Base-by-base conservation (phyloP, 169 alveolate genomes). In the Prorocentrum cordatum region DNA sequence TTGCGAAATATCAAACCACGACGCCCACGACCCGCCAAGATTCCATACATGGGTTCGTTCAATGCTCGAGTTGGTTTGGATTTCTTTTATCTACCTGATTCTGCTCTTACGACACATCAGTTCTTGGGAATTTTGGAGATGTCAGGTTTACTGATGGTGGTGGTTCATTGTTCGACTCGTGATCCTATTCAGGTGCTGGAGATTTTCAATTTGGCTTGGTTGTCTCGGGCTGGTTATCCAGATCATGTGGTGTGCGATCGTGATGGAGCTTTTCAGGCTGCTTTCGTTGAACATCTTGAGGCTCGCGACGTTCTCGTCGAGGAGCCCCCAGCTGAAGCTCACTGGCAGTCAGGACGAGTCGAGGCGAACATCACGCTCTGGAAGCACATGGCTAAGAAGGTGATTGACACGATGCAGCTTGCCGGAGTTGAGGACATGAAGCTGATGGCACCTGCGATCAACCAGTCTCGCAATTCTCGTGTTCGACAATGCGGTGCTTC, bases 101-200 rank as follows among this genome's bases (percentile, higher is more conserved):
- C 29, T 22, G 35, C 29, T 3, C 58, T 33, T 9, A 36, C 16
- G 29, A 54, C 32, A 31, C 58, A 32, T 58, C 16, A 20, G 38
- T 73, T 45, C 58, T 50, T 73, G 58, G 71, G 50, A 35, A n/a
- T 73, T 27, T 58, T 73, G 26, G 85, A 73, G 54, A 68, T 70
- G 0, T 39, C 22, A 2, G 85, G 85, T 1, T 4, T 26, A 68
- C 50, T 22, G 38, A 73, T 32, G 29, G 58, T 73, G 3, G 31
- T 73, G 20, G 47, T 9, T 20, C 54, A 31, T 32, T 24, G 42
- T 2, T 18, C 42, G 26, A 18, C 58, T 0, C n/a, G 71, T 7
- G 9, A 33, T 1, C 85, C 85, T 1, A 6, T 5, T 1, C 54
- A 32, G 18, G 85, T 73, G 20, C 22, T 73, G 2, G 85, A 73